phyloP scores from a whole-genome alignment of 805 yeast genomes.

The Blastobotrys parvus region DNA sequence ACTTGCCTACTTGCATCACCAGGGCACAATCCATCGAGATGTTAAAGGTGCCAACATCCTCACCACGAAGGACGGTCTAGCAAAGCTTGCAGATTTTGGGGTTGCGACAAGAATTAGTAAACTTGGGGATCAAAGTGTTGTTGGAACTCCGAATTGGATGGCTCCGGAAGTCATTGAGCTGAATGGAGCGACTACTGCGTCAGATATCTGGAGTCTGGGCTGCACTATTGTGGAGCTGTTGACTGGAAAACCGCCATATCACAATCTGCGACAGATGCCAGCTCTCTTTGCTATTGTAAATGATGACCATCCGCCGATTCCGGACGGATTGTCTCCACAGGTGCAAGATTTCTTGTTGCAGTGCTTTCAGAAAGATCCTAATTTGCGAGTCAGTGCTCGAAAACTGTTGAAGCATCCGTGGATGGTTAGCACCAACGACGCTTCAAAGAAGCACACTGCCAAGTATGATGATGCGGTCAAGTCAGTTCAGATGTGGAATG shows the following conservation, averaged over 20 bases:
- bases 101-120: slow-evolving; percentile 49
- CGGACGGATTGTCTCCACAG: slow-evolving; percentile 36
- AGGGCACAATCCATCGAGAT: slow-evolving; percentile 70
- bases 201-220: slow-evolving; percentile 82
- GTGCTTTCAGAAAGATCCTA: slow-evolving; percentile 68
- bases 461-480: slow-evolving; percentile 22
- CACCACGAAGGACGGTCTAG: slow-evolving; percentile 51
- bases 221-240: slow-evolving; percentile 87
- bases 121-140: slow-evolving; percentile 25
- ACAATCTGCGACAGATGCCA: slow-evolving; percentile 64
- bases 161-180: slow-evolving; percentile 90
- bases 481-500: slow-evolving; percentile 25
- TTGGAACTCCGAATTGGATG: slow-evolving; percentile 98
- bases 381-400: slow-evolving; percentile 46
- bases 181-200: slow-evolving; percentile 78
- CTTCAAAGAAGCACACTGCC: slow-evolving; percentile 6
- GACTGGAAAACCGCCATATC: slow-evolving; percentile 83
- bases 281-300: slow-evolving; percentile 79
- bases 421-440: slow-evolving; percentile 31
- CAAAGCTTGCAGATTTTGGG: slow-evolving; percentile 71
- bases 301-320: slow-evolving; percentile 63
- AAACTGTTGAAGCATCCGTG: slow-evolving; percentile 53
- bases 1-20: slow-evolving; percentile 55
- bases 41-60: slow-evolving; percentile 69
- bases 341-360: slow-evolving; percentile 50